Evolutionary conservation across 257 asterid genomes (phyloP), one percentile per base, ranked within the genome.

Genomic region (Nicotiana attenuata): DNA sequence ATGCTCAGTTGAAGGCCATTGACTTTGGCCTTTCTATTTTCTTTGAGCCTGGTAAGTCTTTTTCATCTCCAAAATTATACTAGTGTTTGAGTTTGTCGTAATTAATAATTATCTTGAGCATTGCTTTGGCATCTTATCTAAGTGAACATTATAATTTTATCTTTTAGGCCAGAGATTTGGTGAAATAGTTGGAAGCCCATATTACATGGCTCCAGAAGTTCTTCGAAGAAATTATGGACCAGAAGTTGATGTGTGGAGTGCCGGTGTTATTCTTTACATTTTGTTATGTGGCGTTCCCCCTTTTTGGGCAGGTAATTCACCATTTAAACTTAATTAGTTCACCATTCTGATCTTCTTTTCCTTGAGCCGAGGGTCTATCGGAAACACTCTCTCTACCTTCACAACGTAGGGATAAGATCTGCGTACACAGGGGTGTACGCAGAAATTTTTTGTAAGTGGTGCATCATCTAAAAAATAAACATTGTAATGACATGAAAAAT

Each of bases 191-290:
- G 97, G 98, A 84, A 94, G 98, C 83, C 98, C 98, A 13, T 94
- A 94, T 75, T 94, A 94, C 91, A 94, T 94, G 97, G 98, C 98
- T 64, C 97, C 98, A 0, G 98, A 94, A 88, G 97, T 94, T 24
- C 91, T 94, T 7, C 76, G 93, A 71, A 88, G 98, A 10, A 90
- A 87, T 78, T 94, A 94, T 83, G 94, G 97, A 66, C 82, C 89
- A 55, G 97, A 93, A 82, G 85, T 91, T 15, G 98, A 94, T 84
- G 87, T 93, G 11, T 94, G 98, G 98, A 93, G 98, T 85, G 87
- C 95, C 0, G 98, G 98, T n/a, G 93, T 94, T 67, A 94, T 93
- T 85, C 97, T 94, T 9, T 94, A 94, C 90, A 94, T 94, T 60
- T 85, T 92, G 59, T 83, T 94, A 13, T 94, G 97, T 81, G 98